Evolutionary conservation across 148 eudicot genomes (phyloP).

Genomic region (Nyssa sinensis): DNA sequence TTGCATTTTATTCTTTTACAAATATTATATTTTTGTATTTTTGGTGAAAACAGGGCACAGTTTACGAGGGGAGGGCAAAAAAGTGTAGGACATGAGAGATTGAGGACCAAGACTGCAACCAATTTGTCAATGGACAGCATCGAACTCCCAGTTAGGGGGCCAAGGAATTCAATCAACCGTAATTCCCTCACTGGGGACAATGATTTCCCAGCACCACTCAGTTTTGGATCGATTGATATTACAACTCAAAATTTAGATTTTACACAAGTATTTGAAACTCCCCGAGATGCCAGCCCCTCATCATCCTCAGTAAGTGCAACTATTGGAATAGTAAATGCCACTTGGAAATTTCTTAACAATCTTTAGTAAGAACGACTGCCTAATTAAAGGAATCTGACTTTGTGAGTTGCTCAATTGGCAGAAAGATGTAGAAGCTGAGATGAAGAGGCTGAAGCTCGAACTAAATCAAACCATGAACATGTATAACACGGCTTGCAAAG

Average conservation of each 20-base stretch:
- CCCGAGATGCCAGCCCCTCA: conserved; percentile 14
- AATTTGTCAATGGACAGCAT: conserved; percentile 27
- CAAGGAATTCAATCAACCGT: conserved; percentile 12
- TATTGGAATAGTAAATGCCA: not conserved
- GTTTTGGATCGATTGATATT: conserved; percentile 30
- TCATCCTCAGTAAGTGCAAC: conserved; percentile 31
- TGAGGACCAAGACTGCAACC: conserved; percentile 3
- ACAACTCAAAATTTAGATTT: conserved; percentile 25
- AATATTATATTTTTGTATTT: not conserved
- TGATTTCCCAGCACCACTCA: conserved; percentile 25
- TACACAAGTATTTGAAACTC: conserved; percentile 20
- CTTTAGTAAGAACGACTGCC: not conserved
- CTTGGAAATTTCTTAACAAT: not conserved
- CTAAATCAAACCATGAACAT: conserved; percentile 70
- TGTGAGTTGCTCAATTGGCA: conserved; percentile 17
- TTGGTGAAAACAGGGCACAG: conserved; percentile 17
- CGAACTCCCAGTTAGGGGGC: conserved; percentile 15
- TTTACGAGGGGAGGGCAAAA: conserved; percentile 15
- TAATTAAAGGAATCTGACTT: not conserved
- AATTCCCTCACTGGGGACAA: conserved; percentile 24
- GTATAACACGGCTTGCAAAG: conserved; percentile 76
- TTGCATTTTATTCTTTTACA: not conserved
- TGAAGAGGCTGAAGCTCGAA: conserved; percentile 64
- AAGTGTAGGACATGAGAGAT: conserved; percentile 16
- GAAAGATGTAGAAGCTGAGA: conserved; percentile 51